Evolutionary conservation across 495 filamentous ascomycete genomes (phyloP).

Genomic region (Cercophora scortea): DNA sequence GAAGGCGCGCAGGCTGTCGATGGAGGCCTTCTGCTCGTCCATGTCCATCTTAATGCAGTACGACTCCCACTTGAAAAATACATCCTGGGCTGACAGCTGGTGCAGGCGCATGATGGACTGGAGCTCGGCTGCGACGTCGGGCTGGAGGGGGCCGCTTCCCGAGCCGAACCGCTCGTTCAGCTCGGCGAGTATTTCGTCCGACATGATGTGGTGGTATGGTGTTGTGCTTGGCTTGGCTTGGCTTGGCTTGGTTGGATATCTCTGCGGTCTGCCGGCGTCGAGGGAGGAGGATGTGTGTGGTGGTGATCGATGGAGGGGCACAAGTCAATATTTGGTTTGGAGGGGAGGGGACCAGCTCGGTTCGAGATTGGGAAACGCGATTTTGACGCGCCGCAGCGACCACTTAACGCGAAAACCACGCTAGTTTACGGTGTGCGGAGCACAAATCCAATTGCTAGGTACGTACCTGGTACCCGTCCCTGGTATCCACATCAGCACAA

Average conservation of each 20-base stretch:
- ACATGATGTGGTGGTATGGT: constrained; percentile 35
- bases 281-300: not conserved
- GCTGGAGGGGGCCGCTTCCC: constrained; percentile 43
- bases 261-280: not conserved
- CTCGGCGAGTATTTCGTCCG: constrained; percentile 43
- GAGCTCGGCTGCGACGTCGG: constrained; percentile 71
- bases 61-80: constrained; percentile 97
- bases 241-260: constrained; percentile 12
- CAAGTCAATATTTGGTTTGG: not conserved
- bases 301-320: constrained; percentile 1
- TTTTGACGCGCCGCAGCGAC: constrained; percentile 8
- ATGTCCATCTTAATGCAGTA: constrained; percentile 85
- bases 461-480: too few relatives aligned
- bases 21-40: constrained; percentile 61
- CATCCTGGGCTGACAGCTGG: constrained; percentile 65
- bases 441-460: too few relatives aligned
- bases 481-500: too few relatives aligned
- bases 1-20: constrained; percentile 63
- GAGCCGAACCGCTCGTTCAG: constrained; percentile 62
- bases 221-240: too few relatives aligned
- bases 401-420: constrained; percentile 18
- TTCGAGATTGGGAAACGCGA: constrained; percentile 4
- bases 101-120: constrained; percentile 79
- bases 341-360: not conserved
- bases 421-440: too few relatives aligned